Base-by-base conservation (phyloP, 371 early-diverging fungal species). In the Mucor circinelloides region DNA sequence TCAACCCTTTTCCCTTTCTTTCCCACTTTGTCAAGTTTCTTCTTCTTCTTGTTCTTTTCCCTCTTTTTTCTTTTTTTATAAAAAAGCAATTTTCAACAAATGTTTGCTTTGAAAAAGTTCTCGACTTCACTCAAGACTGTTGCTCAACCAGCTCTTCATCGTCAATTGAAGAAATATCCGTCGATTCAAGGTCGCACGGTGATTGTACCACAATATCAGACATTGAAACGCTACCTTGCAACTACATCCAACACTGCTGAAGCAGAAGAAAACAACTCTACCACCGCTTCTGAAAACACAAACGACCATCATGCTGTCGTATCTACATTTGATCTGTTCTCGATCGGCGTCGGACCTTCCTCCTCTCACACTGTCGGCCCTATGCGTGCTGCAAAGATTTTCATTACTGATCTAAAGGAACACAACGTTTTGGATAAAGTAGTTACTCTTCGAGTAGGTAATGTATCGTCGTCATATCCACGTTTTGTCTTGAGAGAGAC, bases 321-420 rank as follows among this genome's bases (percentile, higher is more conserved):
- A 6, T 94, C 94, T 44, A 93, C 94, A 8, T 97, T 97, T 84
- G 97, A 97, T 84, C 73, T 97, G 68, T 97, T 96, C 73, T 94
- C 95, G 23, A 95, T 97, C 60, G 97, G 98, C 34, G 92, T 97
- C 19, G 98, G 98, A 0, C 98, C 98, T 2, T 94, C 94, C 21
- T 94, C 94, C 73, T 91, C 93, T 54, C 93, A 93, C 71, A 94
- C 94, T 0, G 96, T 96, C 17, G 98, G 98, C 17, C 98, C 98
- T 5, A 96, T 97, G 96, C 89, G 98, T 34, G 97, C 98, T 15
- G 95, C 95, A 25, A 94, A 93, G 77, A 95, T 95, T 64, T 97
- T 97, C 80, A 86, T 95, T 40, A 87, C 88, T 65, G 96, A 97
- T 68, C 74, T 97, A 52, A 85, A 83, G 81, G 83, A 89, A 25